Percentiles rank a stretch among this genome's conserved stretches.
phyloP scores from a whole-genome alignment of 345 rosid genomes.

The Eucalyptus leucophloia region DNA sequence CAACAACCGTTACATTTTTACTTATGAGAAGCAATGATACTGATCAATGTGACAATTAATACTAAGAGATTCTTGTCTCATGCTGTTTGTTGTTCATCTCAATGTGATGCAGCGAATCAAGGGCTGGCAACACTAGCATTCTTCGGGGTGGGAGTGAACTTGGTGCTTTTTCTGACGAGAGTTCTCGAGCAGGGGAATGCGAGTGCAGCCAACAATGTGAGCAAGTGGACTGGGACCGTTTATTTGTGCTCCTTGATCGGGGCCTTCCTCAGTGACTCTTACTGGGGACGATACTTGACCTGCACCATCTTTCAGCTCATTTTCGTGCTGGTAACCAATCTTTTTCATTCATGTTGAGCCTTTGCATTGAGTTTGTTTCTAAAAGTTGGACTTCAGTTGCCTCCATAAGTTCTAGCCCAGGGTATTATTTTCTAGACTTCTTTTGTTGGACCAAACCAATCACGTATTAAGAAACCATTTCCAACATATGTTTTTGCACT shows the following conservation, averaged over 20 bases:
- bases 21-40: neutral
- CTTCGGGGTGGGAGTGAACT: conserved; percentile 7
- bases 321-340: neutral
- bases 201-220: neutral
- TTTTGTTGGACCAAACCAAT: neutral
- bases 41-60: neutral
- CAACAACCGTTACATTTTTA: neutral
- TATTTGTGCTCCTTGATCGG: conserved; percentile 3
- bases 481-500: neutral
- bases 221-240: conserved; percentile 10
- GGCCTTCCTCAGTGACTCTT: conserved; percentile 6
- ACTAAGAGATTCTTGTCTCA: neutral
- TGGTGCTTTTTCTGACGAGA: conserved; percentile 2
- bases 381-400: neutral
- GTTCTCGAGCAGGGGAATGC: neutral
- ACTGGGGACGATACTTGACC: conserved; percentile 6
- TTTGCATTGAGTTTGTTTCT: neutral
- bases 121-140: conserved; percentile 3
- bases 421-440: neutral
- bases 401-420: neutral
- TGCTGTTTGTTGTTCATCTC: neutral
- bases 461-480: neutral
- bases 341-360: neutral
- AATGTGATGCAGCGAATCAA: neutral
- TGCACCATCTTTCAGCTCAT: conserved; percentile 7